Conservation (phyloP, 1,284 basidiomycete species). For the Leccinum huronense region DNA sequence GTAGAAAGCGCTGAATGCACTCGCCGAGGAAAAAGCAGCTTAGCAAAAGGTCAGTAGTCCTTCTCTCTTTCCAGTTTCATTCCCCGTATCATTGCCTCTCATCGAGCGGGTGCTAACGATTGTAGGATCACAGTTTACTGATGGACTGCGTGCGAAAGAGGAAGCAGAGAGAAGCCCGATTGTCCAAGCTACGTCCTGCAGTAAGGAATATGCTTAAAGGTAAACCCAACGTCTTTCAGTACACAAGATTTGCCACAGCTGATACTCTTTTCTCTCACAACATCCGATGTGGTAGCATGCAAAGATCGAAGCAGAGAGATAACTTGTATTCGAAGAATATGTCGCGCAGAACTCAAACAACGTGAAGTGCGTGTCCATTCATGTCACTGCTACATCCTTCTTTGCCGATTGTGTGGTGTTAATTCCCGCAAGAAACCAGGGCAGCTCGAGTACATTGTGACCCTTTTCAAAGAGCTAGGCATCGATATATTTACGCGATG, state of each 20-base stretch:
- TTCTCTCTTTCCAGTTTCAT: neutral
- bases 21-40: conserved; percentile 91
- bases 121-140: conserved; percentile 59
- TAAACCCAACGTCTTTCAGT: conserved; percentile 83
- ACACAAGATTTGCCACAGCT: conserved; percentile 84
- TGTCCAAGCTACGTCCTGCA: conserved; percentile 80
- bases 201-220: conserved; percentile 81
- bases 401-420: conserved; percentile 11
- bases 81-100: neutral
- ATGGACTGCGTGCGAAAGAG: conserved; percentile 61
- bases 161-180: conserved; percentile 79
- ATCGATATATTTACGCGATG: conserved; percentile 89
- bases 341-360: conserved; percentile 72
- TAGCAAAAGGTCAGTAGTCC: conserved; percentile 77
- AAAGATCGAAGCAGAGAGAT: conserved; percentile 79
- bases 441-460: conserved; percentile 71
- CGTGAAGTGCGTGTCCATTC: conserved; percentile 62
- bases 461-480: conserved; percentile 77
- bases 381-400: conserved; percentile 1
- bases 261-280: conserved; percentile 73
- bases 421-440: conserved; percentile 61
- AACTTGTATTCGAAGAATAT: conserved; percentile 87
- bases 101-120: conserved; percentile 12
- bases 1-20: conserved; percentile 91
- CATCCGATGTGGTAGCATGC: conserved; percentile 88